Conservation (phyloP, 768 basidiomycete species). For the Boletus insuetus region DNA sequence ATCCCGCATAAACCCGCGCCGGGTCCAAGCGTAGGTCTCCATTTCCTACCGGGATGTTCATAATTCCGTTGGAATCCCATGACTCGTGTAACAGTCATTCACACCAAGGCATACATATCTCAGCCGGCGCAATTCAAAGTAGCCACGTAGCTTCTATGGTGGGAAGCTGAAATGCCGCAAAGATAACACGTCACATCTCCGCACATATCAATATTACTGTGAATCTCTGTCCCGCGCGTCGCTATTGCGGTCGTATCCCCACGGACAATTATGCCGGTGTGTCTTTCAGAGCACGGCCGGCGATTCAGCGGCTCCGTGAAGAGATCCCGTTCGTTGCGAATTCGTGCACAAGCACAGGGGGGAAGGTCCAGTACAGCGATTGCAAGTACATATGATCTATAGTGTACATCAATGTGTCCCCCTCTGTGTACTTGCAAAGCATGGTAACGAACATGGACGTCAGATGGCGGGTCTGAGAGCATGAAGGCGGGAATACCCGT, state of each 20-base stretch:
- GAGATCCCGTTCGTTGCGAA: not conserved
- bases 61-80: not conserved
- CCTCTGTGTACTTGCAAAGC: no score
- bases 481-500: not conserved
- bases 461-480: not conserved
- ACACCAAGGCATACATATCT: not conserved
- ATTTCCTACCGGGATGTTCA: not conserved
- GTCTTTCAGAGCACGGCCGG: not conserved
- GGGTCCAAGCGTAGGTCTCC: not conserved
- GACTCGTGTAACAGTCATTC: not conserved
- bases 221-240: not conserved
- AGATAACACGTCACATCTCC: not conserved
- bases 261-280: not conserved
- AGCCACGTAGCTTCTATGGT: no score
- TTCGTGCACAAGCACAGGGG: not conserved
- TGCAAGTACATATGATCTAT: no score
- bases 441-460: not conserved
- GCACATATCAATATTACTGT: not conserved
- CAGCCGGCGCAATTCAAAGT: no score
- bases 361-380: no score
- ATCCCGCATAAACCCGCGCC: constrained; percentile 11
- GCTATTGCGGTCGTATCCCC: not conserved
- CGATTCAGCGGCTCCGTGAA: not conserved
- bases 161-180: no score
- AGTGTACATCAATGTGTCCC: no score